Percentiles rank a stretch among this genome's conserved stretches.
Evolutionary conservation across 1,139 yeast genomes (phyloP).

Genomic region (Candida anutae): DNA sequence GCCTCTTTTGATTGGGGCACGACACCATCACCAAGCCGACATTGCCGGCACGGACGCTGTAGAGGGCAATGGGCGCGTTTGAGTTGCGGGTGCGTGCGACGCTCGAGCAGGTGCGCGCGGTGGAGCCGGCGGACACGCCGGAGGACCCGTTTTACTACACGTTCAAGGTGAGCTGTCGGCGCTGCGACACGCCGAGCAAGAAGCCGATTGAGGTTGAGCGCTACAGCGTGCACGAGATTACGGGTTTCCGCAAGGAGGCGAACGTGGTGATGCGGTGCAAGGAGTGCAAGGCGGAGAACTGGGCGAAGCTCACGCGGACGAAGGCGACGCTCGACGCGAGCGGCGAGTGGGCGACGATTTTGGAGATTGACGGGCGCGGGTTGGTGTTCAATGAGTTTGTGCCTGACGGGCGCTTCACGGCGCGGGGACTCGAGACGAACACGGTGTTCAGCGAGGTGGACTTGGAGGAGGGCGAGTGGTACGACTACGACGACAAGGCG

Average conservation of each 20-base stretch:
- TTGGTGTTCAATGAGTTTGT: conserved; percentile 62
- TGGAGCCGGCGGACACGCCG: conserved; percentile 57
- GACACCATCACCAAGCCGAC: no score
- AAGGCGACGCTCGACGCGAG: conserved; percentile 20
- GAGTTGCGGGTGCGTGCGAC: conserved; percentile 51
- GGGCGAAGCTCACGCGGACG: conserved; percentile 31
- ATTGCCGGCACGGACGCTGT: no score
- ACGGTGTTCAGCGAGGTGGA: conserved; percentile 60
- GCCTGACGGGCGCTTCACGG: conserved; percentile 62
- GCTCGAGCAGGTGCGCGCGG: conserved; percentile 52
- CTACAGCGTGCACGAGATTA: conserved; percentile 52
- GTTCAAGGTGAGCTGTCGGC: conserved; percentile 66
- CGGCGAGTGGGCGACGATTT: conserved; percentile 28
- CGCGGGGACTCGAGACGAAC: conserved; percentile 46
- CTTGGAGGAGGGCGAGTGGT: conserved; percentile 81
- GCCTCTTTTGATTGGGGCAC: no score
- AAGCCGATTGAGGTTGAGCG: conserved; percentile 68
- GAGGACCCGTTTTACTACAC: conserved; percentile 65
- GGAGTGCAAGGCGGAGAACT: conserved; percentile 45
- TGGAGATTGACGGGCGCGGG: conserved; percentile 83
- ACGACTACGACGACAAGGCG: conserved; percentile 86
- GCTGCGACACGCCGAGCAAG: conserved; percentile 71
- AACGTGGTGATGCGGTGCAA: conserved; percentile 76
- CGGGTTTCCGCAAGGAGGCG: conserved; percentile 77
- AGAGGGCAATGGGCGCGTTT: conserved; percentile 31